Percentiles rank a stretch among this genome's conserved stretches.
Conservation (phyloP, 2,329 filamentous ascomycete genomes). For the Arthrobotrys musiformis region DNA sequence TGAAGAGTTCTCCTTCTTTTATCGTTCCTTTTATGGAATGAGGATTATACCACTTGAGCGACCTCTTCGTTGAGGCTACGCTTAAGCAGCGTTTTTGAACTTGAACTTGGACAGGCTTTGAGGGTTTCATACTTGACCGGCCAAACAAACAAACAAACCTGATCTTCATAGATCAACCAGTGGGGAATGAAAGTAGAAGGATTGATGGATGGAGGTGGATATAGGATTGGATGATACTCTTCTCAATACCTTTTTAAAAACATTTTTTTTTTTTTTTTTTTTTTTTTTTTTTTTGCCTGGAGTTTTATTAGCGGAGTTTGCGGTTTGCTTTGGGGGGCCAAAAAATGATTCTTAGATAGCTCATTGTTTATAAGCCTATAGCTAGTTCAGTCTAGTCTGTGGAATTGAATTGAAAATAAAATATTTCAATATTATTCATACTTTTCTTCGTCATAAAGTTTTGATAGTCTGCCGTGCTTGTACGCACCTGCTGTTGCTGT, state of each 20-base stretch:
- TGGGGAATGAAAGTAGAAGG: background rate
- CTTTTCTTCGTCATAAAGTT: too few species aligned
- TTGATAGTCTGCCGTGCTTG: too few species aligned
- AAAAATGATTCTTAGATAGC: background rate
- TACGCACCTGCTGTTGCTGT: too few species aligned
- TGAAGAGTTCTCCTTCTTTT: background rate
- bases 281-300: background rate
- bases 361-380: too few species aligned
- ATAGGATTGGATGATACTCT: background rate
- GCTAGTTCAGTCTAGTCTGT: too few species aligned
- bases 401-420: too few species aligned
- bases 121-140: background rate
- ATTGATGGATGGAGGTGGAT: background rate
- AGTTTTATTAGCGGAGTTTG: background rate
- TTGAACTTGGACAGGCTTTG: background rate
- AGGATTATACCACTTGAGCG: slow-evolving; percentile 12
- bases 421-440: too few species aligned
- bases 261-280: background rate
- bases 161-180: background rate
- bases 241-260: background rate
- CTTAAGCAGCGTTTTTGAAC: background rate
- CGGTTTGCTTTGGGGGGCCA: background rate
- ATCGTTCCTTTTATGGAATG: slow-evolving; percentile 31
- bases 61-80: background rate
- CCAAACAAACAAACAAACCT: background rate